Percentiles rank a stretch among this genome's conserved stretches.
Evolutionary conservation across 2,329 filamentous ascomycete species (phyloP).

Genomic region (Aspergillus sp.): DNA sequence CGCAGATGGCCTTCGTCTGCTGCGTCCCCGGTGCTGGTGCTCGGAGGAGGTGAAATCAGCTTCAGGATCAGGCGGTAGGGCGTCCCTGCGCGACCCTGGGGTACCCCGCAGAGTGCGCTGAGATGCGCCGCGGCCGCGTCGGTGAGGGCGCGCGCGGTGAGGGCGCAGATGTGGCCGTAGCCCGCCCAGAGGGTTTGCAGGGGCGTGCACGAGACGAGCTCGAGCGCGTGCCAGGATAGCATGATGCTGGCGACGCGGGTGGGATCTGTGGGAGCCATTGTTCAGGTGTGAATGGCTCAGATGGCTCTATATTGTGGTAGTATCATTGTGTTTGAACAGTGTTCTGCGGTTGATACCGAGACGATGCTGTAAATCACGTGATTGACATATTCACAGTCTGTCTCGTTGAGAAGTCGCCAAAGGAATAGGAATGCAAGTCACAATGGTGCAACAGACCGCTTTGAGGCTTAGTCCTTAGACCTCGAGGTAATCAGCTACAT

Average conservation of each 20-base stretch:
- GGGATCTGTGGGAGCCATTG: conserved; percentile 8
- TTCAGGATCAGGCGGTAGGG: conserved; percentile 54
- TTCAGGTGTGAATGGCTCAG: too few relatives aligned
- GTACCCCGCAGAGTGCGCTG: conserved; percentile 19
- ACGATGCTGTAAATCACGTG: too few relatives aligned
- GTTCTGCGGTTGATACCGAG: too few relatives aligned
- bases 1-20: conserved; percentile 61
- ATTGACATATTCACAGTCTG: too few relatives aligned
- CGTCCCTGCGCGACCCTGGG: conserved; percentile 13
- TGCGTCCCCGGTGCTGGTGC: conserved; percentile 14
- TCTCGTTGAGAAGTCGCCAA: too few relatives aligned
- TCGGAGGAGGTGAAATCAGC: conserved; percentile 58
- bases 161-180: conserved; percentile 55
- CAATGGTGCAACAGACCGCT: too few relatives aligned
- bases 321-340: too few relatives aligned
- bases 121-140: conserved; percentile 22
- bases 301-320: too few relatives aligned
- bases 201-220: conserved; percentile 26
- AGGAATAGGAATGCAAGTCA: too few relatives aligned
- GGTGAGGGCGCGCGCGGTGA: conserved; percentile 45
- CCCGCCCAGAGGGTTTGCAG: conserved; percentile 50
- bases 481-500: too few relatives aligned
- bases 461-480: too few relatives aligned
- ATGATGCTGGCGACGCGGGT: conserved; percentile 25
- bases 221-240: conserved; percentile 27